phyloP scores from a whole-genome alignment of 1,139 yeast species.

The Protomyces gravidus region DNA sequence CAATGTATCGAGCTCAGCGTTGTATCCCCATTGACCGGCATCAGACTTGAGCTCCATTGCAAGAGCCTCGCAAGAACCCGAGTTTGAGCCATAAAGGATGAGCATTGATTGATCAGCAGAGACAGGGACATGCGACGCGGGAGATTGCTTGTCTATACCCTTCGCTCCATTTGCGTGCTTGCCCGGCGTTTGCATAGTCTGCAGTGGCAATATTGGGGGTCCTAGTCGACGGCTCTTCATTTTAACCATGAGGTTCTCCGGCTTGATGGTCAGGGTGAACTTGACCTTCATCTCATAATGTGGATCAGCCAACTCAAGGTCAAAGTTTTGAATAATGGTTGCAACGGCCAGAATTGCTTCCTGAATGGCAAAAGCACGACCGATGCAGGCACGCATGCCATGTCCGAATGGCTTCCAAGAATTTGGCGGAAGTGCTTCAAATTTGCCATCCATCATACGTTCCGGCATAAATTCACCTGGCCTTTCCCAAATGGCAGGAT shows the following conservation, averaged over 20 bases:
- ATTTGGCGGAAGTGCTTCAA: slow-evolving; percentile 17
- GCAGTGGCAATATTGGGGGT: slow-evolving; percentile 22
- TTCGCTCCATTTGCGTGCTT: no score
- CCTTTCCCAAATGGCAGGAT: slow-evolving; percentile 22
- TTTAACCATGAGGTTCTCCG: slow-evolving; percentile 20
- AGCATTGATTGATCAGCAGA: slow-evolving; percentile 10
- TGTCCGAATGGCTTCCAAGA: slow-evolving; percentile 28
- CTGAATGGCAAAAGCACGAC: slow-evolving; percentile 28
- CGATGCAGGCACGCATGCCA: slow-evolving; percentile 29
- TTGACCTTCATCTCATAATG: slow-evolving; percentile 17
- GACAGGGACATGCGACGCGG: background rate
- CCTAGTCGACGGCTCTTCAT: slow-evolving; percentile 21
- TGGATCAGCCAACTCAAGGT: slow-evolving; percentile 26
- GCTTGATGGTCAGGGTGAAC: slow-evolving; percentile 26
- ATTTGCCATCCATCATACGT: slow-evolving; percentile 25
- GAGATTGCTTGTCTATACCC: slow-evolving; percentile 5
- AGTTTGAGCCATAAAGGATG: slow-evolving; percentile 24
- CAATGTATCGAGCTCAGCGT: slow-evolving; percentile 6
- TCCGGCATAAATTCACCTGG: slow-evolving; percentile 27
- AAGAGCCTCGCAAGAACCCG: slow-evolving; percentile 27
- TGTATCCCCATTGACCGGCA: slow-evolving; percentile 9
- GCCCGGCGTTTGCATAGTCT: no score
- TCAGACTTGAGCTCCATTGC: slow-evolving; percentile 16
- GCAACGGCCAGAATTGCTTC: slow-evolving; percentile 28
- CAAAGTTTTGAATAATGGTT: slow-evolving; percentile 22